Conservation (phyloP, 768 basidiomycete species). For the Inosperma sp. region DNA sequence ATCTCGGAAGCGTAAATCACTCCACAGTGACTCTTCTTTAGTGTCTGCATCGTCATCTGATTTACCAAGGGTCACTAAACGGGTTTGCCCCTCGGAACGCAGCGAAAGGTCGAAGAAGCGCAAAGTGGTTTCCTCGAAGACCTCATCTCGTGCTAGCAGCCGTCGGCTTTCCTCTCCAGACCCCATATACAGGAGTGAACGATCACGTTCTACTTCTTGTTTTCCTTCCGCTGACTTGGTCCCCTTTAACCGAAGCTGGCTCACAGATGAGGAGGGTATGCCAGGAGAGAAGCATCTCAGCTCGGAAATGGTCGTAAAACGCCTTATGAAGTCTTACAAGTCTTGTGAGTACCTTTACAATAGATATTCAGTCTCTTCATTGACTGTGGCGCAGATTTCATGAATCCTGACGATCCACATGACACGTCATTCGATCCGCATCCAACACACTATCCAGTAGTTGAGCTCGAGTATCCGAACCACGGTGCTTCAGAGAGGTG, state of each 20-base stretch:
- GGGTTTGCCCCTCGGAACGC: constrained; percentile 27
- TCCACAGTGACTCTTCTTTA: constrained; percentile 15
- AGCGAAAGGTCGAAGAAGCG: constrained; percentile 31
- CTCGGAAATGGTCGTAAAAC: constrained; percentile 59
- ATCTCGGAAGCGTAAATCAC: constrained; percentile 33
- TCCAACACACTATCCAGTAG: constrained; percentile 56
- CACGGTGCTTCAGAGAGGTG: constrained; percentile 63
- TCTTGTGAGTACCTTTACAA: constrained; percentile 44
- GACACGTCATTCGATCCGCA: constrained; percentile 64
- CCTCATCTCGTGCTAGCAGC: constrained; percentile 42
- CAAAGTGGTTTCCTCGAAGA: constrained; percentile 34
- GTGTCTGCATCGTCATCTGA: constrained; percentile 15
- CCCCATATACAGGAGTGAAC: constrained; percentile 52
- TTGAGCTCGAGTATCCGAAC: constrained; percentile 78
- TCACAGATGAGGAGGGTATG: constrained; percentile 44
- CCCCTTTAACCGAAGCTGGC: constrained; percentile 45
- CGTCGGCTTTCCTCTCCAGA: constrained; percentile 46
- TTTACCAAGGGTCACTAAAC: constrained; percentile 38
- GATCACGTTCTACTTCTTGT: constrained; percentile 64
- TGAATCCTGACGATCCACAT: constrained; percentile 55
- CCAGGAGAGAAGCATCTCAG: constrained; percentile 52
- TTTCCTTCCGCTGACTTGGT: constrained; percentile 39
- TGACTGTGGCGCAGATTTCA: constrained; percentile 50
- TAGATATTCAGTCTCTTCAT: background rate
- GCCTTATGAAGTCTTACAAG: constrained; percentile 64